These are phyloP conservation scores for Paracamarosporium sp. DNA, from an alignment of 2,329 filamentous ascomycete genomes.

Conservation along the genomic window DNA sequence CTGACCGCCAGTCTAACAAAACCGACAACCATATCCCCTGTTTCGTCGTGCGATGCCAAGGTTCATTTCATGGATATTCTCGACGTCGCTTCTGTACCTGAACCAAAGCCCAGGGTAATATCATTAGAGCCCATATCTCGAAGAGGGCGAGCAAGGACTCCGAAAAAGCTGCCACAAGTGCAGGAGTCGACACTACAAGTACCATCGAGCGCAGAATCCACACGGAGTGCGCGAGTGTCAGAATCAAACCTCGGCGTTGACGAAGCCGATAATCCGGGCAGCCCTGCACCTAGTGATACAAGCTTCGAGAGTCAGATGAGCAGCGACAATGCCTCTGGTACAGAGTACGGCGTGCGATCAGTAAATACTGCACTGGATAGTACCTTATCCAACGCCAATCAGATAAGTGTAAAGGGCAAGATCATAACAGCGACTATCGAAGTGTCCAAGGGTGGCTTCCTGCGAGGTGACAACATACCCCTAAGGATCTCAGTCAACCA, in stretches of 20 bases:
- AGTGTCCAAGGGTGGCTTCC: conserved; percentile 79
- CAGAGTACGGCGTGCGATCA: conserved; percentile 49
- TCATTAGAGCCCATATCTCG: conserved; percentile 87
- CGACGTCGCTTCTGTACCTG: conserved; percentile 77
- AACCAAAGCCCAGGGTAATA: conserved; percentile 81
- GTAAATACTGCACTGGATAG: conserved; percentile 57
- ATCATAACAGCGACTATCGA: conserved; percentile 86
- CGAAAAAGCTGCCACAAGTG: conserved; percentile 27
- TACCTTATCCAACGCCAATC: conserved; percentile 53
- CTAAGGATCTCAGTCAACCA: conserved; percentile 85
- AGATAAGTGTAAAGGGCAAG: conserved; percentile 68
- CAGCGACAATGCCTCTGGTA: conserved; percentile 62
- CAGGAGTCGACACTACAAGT: conserved; percentile 14
- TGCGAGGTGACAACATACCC: conserved; percentile 83
- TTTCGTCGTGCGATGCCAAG: conserved; percentile 79
- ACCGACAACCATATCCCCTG: conserved; percentile 84
- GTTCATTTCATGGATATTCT: conserved; percentile 81
- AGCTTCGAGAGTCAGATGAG: conserved; percentile 63
- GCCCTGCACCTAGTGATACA: conserved; percentile 55
- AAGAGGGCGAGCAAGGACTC: conserved; percentile 66
- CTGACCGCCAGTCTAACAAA: conserved; percentile 88
- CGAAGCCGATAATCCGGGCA: conserved; percentile 45
- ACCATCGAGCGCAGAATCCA: conserved; percentile 26
- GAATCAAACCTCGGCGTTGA: conserved; percentile 34
- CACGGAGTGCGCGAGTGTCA: conserved; percentile 25